Evolutionary conservation across 2,329 filamentous ascomycete species (phyloP).

Genomic region (Arthrobotrys sinensis): DNA sequence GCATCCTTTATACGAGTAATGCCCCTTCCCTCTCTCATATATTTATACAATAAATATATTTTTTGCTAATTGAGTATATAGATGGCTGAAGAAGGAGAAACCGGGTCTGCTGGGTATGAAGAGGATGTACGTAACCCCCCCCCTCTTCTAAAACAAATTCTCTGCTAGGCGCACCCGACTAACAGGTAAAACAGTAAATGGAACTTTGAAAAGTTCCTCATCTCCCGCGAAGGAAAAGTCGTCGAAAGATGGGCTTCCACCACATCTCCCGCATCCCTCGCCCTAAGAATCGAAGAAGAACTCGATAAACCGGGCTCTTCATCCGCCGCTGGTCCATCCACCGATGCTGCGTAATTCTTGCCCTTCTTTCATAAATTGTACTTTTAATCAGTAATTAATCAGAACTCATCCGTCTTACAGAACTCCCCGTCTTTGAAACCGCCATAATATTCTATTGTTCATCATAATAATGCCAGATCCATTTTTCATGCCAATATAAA

Average conservation of each 20-base stretch:
- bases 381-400: neutral
- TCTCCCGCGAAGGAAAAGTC: slow-evolving; percentile 88
- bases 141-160: neutral
- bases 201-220: slow-evolving; percentile 99
- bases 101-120: slow-evolving; percentile 89
- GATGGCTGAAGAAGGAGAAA: slow-evolving; percentile 76
- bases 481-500: neutral
- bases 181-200: slow-evolving; percentile 77
- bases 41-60: slow-evolving; percentile 65
- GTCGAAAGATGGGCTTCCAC: slow-evolving; percentile 88
- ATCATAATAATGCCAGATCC: neutral
- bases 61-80: slow-evolving; percentile 63
- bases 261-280: slow-evolving; percentile 86
- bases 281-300: slow-evolving; percentile 82
- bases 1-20: slow-evolving; percentile 81
- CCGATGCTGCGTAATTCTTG: neutral
- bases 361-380: neutral
- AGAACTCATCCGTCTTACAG: neutral
- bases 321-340: neutral
- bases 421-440: neutral
- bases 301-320: slow-evolving; percentile 72
- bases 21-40: neutral
- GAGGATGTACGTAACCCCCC: slow-evolving; percentile 71
- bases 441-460: neutral
- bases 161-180: slow-evolving; percentile 1